A percentile compares a stretch with the other conserved stretches of the same genome.
Conservation (phyloP, 257 asterid species). For the Gynochthodes officinalis region DNA sequence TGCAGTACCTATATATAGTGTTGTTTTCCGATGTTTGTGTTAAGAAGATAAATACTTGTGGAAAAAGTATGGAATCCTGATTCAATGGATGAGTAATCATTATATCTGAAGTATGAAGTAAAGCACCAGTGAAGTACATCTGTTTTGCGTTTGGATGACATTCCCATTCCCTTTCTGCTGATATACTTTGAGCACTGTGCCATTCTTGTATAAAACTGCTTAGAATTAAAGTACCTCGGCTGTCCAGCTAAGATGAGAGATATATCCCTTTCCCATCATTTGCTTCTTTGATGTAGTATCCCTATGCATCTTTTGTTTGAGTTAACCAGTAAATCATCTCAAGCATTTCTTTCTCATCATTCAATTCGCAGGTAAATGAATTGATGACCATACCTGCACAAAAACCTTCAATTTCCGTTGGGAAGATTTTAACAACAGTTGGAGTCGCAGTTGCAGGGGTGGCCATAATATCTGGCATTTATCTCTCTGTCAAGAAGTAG, state of each 20-base stretch:
- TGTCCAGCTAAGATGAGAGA: background rate
- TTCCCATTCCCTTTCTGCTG: background rate
- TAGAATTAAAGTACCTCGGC: background rate
- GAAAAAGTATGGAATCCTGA: background rate
- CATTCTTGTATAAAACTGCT: background rate
- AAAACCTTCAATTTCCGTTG: slow-evolving; percentile 29
- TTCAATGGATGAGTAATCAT: background rate
- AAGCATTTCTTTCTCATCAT: background rate
- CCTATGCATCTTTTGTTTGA: too few species aligned
- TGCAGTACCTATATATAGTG: too few species aligned
- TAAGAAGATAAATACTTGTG: too few species aligned
- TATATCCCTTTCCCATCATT: background rate
- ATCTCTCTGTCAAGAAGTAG: slow-evolving; percentile 67
- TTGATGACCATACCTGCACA: slow-evolving; percentile 48
- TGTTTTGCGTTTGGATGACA: background rate
- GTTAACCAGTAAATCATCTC: background rate
- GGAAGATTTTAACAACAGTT: slow-evolving; percentile 42
- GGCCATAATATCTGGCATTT: slow-evolving; percentile 62
- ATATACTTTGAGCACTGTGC: too few species aligned
- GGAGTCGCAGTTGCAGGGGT: slow-evolving; percentile 75
- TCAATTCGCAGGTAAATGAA: slow-evolving; percentile 44
- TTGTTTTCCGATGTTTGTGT: too few species aligned
- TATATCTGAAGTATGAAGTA: background rate
- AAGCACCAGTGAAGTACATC: background rate
- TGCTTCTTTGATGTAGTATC: background rate